A percentile compares a stretch with the other conserved stretches of the same genome.
phyloP scores from a whole-genome alignment of 1,284 basidiomycete genomes.

The Ceratobasidium sp. region DNA sequence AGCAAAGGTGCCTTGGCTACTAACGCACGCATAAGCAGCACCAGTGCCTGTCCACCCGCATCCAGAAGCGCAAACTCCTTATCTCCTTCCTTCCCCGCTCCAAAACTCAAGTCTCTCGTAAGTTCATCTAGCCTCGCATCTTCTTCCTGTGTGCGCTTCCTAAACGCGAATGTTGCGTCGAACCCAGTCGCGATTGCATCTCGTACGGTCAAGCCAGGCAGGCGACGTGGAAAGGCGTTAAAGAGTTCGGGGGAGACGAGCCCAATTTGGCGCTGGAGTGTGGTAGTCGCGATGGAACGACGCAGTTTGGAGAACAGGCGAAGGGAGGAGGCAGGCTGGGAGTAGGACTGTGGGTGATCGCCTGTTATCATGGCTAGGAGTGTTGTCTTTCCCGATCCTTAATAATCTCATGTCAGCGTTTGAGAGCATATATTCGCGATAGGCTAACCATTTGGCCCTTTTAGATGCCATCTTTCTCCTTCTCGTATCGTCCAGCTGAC shows the following conservation, averaged over 20 bases:
- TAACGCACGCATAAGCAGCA: slow-evolving; percentile 86
- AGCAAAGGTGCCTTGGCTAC: slow-evolving; percentile 76
- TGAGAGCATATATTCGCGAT: not conserved
- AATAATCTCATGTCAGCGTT: slow-evolving; percentile 64
- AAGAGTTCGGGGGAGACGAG: slow-evolving; percentile 91
- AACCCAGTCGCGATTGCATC: slow-evolving; percentile 89
- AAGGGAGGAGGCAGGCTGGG: slow-evolving; percentile 69
- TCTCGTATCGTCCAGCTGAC: slow-evolving; percentile 84
- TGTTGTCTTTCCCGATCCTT: slow-evolving; percentile 91
- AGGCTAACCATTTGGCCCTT: slow-evolving; percentile 82
- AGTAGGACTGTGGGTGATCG: slow-evolving; percentile 94
- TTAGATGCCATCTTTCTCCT: slow-evolving; percentile 89
- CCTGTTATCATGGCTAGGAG: slow-evolving; percentile 92
- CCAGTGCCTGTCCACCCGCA: slow-evolving; percentile 80
- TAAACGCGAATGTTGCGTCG: slow-evolving; percentile 80
- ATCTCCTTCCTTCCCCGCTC: slow-evolving; percentile 55
- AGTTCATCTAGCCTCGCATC: slow-evolving; percentile 63
- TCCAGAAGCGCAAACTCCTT: slow-evolving; percentile 72
- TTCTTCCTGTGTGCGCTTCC: slow-evolving; percentile 61
- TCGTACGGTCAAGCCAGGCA: slow-evolving; percentile 72
- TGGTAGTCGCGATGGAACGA: slow-evolving; percentile 70
- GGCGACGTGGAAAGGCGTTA: slow-evolving; percentile 87
- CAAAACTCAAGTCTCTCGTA: slow-evolving; percentile 68
- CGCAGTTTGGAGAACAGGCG: slow-evolving; percentile 79
- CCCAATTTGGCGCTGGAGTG: slow-evolving; percentile 73